phyloP scores from a whole-genome alignment of 2,329 filamentous ascomycete species.

The Penicillium sp. region DNA sequence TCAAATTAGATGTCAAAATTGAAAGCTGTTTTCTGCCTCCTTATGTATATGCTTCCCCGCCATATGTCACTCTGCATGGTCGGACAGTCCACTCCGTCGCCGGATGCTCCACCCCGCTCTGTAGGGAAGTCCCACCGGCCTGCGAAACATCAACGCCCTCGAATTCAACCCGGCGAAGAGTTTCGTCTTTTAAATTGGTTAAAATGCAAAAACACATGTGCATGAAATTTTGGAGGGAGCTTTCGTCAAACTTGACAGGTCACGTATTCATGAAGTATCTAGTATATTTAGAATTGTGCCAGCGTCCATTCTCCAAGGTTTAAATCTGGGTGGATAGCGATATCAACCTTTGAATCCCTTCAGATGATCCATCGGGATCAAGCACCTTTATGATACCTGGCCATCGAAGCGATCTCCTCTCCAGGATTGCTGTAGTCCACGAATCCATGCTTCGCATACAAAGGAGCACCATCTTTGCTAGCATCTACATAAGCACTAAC shows the following conservation, averaged over 20 bases:
- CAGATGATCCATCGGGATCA: background rate
- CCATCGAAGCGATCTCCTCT: conserved; percentile 11
- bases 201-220: too few species aligned
- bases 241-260: too few species aligned
- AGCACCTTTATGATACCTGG: background rate
- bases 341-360: background rate
- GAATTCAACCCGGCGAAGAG: background rate
- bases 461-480: conserved; percentile 31
- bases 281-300: too few species aligned
- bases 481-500: conserved; percentile 41
- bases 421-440: conserved; percentile 26
- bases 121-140: background rate
- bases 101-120: conserved; percentile 2
- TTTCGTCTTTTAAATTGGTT: too few species aligned
- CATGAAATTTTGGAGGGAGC: background rate
- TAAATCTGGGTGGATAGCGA: too few species aligned
- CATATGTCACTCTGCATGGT: background rate
- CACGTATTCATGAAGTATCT: too few species aligned
- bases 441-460: conserved; percentile 44
- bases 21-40: background rate
- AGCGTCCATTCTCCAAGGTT: too few species aligned
- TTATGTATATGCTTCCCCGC: background rate
- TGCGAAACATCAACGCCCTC: background rate
- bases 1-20: background rate
- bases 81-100: background rate